A percentile compares a stretch with the other conserved stretches of the same genome.
These are phyloP conservation scores for Parachlorella kessleri DNA, from an alignment of 139 green algal genomes.

Conservation along the genomic window DNA sequence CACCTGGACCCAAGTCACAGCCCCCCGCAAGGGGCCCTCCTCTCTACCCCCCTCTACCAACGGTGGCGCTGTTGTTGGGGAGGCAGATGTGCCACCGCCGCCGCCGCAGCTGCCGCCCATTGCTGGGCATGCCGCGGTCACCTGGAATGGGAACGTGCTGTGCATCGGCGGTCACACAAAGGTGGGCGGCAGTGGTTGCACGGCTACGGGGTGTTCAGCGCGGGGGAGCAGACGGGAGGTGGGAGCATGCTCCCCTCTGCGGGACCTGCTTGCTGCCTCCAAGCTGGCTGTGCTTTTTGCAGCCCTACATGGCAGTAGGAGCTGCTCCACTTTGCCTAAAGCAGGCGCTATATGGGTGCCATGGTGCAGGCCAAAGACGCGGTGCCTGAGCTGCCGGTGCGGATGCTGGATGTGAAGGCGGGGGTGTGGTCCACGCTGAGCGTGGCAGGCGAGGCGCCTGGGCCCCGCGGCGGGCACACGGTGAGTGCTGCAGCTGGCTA, in stretches of 20 bases:
- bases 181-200: too few relatives aligned
- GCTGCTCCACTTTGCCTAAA: too few relatives aligned
- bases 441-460: conserved; percentile 31
- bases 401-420: conserved; percentile 63
- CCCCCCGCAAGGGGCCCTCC: neutral
- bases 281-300: too few relatives aligned
- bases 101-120: conserved; percentile 46
- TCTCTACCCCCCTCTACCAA: conserved; percentile 6
- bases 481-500: too few relatives aligned
- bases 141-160: conserved; percentile 66
- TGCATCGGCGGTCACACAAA: conserved; percentile 85
- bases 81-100: neutral
- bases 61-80: neutral
- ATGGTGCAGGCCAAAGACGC: conserved; percentile 61
- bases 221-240: too few relatives aligned
- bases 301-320: too few relatives aligned
- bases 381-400: conserved; percentile 55
- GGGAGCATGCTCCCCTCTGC: too few relatives aligned
- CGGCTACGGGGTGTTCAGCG: too few relatives aligned
- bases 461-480: conserved; percentile 75
- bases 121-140: conserved; percentile 61
- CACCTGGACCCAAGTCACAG: conserved; percentile 58
- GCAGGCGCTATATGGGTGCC: too few relatives aligned
- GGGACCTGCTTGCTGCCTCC: too few relatives aligned
- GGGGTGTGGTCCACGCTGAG: conserved; percentile 50